Evolutionary conservation across 2,329 filamentous ascomycete species (phyloP), one percentile per base, ranked within the genome.

Genomic region (Calonectria pauciramosa): DNA sequence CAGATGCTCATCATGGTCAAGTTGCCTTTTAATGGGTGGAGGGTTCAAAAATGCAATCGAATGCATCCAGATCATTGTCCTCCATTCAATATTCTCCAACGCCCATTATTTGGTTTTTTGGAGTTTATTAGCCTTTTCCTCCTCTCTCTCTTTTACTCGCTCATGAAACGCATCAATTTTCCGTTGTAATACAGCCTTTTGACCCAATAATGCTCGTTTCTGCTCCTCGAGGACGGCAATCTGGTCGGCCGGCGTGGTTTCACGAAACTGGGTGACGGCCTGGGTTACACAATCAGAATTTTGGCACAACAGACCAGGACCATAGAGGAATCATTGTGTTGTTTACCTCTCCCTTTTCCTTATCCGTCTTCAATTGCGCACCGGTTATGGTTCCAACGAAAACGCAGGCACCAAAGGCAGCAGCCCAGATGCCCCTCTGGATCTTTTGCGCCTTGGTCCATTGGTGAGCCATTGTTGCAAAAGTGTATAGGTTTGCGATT

Each of bases 351-450:
- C 84, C 82, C 77, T 86, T 88, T 75, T 90, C 87, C 72, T 86
- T 83, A 73, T 89, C 86, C 63, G 85, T 85, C 82, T 89, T 90
- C 59, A 90, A 80, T 59, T 87, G 86, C 9, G 88, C 89, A 67
- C 89, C 89, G 71, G 89, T 89, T 60, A 88, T 83, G 56, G 86
- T 82, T 72, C 88, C 88, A 38, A 88, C 87, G 73, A 86, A 83
- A 74, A 88, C 85, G 71, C 89, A 85, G 73, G 87, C 87, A 4
- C 85, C 86, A 75, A 89, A 85, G 41, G 87, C 88, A 41, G 81
- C 84, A n/a, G 88, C 88, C 81, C 82, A 83, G 70, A 85, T 72
- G 70, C 82, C 84, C 56, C 82, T 77, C 73, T 80, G 83, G 64
- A 85, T 71, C 72, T 84, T 85, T 70, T 85, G 81, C 44, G 82